Base-by-base conservation (phyloP, 495 filamentous ascomycete genomes). In the Bacidia gigantensis region DNA sequence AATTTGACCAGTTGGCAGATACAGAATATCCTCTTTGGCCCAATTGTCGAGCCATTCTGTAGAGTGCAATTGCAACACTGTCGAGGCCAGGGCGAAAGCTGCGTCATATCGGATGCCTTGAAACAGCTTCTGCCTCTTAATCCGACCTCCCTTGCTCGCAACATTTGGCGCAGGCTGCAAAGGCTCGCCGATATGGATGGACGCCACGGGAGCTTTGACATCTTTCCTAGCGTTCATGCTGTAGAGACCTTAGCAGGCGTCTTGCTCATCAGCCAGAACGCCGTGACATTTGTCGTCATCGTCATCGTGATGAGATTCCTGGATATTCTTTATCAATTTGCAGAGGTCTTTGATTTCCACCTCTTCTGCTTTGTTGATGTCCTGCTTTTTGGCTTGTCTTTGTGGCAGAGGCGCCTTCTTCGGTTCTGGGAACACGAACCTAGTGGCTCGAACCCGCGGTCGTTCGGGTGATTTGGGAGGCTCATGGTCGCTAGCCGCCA, bases 321-420 rank as follows among this genome's bases (percentile, higher is more conserved):
- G 25, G 5, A 51, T 3, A 20, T 20, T 51, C 49, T 41, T 39
- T 12, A 51, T 35, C 26, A 21, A 51, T 0, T 35, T 26, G 26
- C 49, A 51, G 21, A 51, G 32, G 49, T 51, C 32, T 51, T 51
- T 41, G 32, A 51, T 51, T 23, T 51, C 49, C 35, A 29, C 9
- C 14, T 3, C 2, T 14, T 51, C 17, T 22, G 2, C 23, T 14
- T 21, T 18, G 10, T 20, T n/a, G 1, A 5, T 3, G 14, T 51
- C 32, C 32, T 18, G 35, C 21, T 32, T 14, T 0, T 41, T 18
- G 38, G 3, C 35, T 51, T 41, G 29, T 35, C 29, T 14, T 35
- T 35, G 7, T 35, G n/a, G n/a, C n/a, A n/a, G n/a, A n/a, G n/a
- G n/a, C n/a, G n/a, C n/a, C n/a, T n/a, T n/a, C n/a, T n/a, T n/a